A percentile compares a stretch with the other conserved stretches of the same genome.
Evolutionary conservation across 2,329 filamentous ascomycete genomes (phyloP).

Genomic region (Ophiocordyceps camponoti-leonardi): DNA sequence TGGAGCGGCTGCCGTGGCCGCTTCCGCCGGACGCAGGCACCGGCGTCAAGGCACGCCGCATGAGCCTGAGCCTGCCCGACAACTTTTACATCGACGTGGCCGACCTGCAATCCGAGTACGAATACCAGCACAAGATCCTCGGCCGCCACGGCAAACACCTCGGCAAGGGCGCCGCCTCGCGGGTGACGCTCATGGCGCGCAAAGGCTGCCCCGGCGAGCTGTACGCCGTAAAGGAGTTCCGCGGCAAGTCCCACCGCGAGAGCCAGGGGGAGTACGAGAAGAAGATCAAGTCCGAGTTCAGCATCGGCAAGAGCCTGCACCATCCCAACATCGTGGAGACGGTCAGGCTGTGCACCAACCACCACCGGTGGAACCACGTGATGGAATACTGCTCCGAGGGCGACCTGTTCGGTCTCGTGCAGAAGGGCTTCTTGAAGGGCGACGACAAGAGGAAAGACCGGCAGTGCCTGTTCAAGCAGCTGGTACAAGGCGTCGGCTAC

Average conservation of each 20-base stretch:
- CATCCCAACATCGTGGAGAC: slow-evolving; percentile 82
- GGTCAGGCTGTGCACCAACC: slow-evolving; percentile 55
- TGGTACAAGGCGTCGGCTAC: slow-evolving; percentile 67
- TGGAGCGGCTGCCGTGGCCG: slow-evolving; percentile 34
- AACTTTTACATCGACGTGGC: slow-evolving; percentile 56
- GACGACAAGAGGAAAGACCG: slow-evolving; percentile 52
- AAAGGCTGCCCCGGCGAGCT: slow-evolving; percentile 48
- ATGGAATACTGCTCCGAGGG: slow-evolving; percentile 85
- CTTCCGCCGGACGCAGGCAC: slow-evolving; percentile 52
- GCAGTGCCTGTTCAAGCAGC: slow-evolving; percentile 76
- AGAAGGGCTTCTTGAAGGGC: slow-evolving; percentile 48
- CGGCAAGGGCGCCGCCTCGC: slow-evolving; percentile 68
- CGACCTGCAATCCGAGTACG: slow-evolving; percentile 52
- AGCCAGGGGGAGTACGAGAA: slow-evolving; percentile 60
- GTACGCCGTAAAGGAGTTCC: slow-evolving; percentile 80
- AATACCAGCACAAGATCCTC: slow-evolving; percentile 51
- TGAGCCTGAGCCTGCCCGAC: slow-evolving; percentile 58
- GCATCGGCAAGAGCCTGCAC: slow-evolving; percentile 67
- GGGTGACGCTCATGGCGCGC: slow-evolving; percentile 63
- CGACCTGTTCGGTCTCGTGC: slow-evolving; percentile 61
- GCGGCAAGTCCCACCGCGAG: slow-evolving; percentile 52
- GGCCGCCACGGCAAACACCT: slow-evolving; percentile 58
- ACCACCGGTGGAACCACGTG: slow-evolving; percentile 70
- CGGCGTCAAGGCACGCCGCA: slow-evolving; percentile 60
- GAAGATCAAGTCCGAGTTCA: slow-evolving; percentile 85